Conservation (phyloP, 345 rosid species). For the Mercurialis annua region DNA sequence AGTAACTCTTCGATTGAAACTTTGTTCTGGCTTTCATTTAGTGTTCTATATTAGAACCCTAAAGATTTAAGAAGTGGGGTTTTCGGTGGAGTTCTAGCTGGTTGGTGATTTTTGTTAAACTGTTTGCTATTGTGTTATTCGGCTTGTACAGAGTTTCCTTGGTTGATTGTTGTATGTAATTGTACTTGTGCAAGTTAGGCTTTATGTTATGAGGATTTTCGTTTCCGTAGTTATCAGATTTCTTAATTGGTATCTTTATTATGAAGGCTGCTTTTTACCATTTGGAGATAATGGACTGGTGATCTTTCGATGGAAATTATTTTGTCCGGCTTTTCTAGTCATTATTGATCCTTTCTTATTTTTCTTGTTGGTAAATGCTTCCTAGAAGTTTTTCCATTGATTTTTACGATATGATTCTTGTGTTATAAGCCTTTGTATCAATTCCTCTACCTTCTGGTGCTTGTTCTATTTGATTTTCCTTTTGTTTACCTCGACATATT, state of each 20-base stretch:
- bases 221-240: too few species aligned
- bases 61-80: neutral
- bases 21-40: neutral
- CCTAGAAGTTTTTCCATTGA: too few species aligned
- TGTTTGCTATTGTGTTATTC: neutral
- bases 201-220: too few species aligned
- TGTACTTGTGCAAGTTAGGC: slow-evolving; percentile 6
- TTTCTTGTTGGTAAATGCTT: too few species aligned
- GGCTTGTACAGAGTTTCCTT: neutral
- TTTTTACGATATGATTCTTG: too few species aligned
- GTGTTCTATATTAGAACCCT: too few species aligned
- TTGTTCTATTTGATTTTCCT: neutral
- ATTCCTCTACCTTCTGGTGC: neutral
- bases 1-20: neutral
- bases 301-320: slow-evolving; percentile 3
- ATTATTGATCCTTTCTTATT: too few species aligned
- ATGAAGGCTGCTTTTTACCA: neutral
- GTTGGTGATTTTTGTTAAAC: neutral
- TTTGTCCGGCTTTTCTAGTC: neutral
- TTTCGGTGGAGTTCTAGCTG: slow-evolving; percentile 9
- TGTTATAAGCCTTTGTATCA: neutral
- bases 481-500: neutral
- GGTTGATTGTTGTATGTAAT: neutral
- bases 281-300: neutral
- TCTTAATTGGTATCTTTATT: too few species aligned